Base-by-base conservation (phyloP, 176 grass and related monocot genomes). In the Dendrocalamus sinicus region DNA sequence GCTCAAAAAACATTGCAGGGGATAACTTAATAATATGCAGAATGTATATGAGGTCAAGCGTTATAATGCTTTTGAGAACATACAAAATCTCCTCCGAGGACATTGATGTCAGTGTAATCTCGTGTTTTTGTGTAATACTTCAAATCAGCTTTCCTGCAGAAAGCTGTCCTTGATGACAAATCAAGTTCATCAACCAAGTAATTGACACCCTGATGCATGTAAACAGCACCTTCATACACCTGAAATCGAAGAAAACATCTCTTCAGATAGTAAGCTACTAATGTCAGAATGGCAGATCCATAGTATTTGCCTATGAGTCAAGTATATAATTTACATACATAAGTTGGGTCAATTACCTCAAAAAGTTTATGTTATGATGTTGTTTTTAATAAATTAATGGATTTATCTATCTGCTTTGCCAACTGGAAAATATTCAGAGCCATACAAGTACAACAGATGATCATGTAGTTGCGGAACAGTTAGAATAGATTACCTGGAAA, bases 211-310 rank as follows among this genome's bases (percentile, higher is more conserved):
- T 98, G 96, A 84, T 98, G 88, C 93, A 98, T 87, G 84, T 98
- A 98, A 63, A 91, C 92, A 81, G 96, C 96, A 85, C 96, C 96
- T 68, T 98, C 96, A 86, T 95, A 95, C 44, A 98, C 91, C 93
- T 98, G 80, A 85, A 70, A 84, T 84, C 5, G 59, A 77, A 50
- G 67, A 84, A 89, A 75, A 84, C 16, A 28, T 69, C 8, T 1
- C 48, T 84, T 84, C 3, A 79, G 81, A 80, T 75, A 79, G 40
- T 76, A 63, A 80, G 30, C 44, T 59, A 64, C 54, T 12, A 43
- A 81, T 20, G 43, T 22, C 24, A 81, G 43, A 81, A 54, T 53
- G 51, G 67, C 28, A 60, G 77, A 86, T 50, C 11, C 44, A 71
- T 2, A 37, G 3, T 80, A 26, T 50, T 62, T 70, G 13, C 48